Evolutionary conservation across 2,329 filamentous ascomycete genomes (phyloP), one percentile per base, ranked within the genome.

Genomic region (Pseudocercospora ulei): DNA sequence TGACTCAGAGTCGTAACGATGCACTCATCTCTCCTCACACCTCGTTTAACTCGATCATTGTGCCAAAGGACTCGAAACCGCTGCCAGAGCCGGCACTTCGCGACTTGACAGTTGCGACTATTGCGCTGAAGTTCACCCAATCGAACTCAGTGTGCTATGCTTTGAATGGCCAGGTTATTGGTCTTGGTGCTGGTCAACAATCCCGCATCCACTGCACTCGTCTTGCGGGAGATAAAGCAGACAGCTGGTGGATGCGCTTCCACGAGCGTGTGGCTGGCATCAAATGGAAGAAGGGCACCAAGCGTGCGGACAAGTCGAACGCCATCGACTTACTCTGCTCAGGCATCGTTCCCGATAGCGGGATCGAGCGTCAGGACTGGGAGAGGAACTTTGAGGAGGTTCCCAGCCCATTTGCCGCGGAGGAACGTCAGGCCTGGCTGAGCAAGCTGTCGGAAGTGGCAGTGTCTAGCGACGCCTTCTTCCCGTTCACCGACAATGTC

Each of bases 201-300:
- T 93, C 84, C 46, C 82, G 90, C 53, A 98, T 98, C 55, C 90
- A 98, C 73, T 98, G 90, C 76, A 98, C 90, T 26, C 81, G 90
- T 51, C 76, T 98, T 35, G 90, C 90, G 7, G 90, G 90, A 44
- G 88, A 96, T 71, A 98, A 98, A 73, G 85, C 87, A 33, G 90
- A 98, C 66, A 95, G 93, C 72, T 96, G 88, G 88, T 98, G 88
- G 90, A 82, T 98, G 72, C 82, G 90, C 57, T 96, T 96, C 77
- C 83, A 95, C 70, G 80, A 84, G 53, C 80, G 84, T 37, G 83
- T 90, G 7, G 73, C 96, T 34, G 72, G 70, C 58, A 80, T 98
- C 62, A 83, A 88, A 70, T 98, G 86, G 84, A 95, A 94, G 75
- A 88, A 90, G 69, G 88, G 90, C 56, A 85, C 82, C 59, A 96